Conservation (phyloP, 2,329 filamentous ascomycete genomes). For the Xylariaceae sp. region DNA sequence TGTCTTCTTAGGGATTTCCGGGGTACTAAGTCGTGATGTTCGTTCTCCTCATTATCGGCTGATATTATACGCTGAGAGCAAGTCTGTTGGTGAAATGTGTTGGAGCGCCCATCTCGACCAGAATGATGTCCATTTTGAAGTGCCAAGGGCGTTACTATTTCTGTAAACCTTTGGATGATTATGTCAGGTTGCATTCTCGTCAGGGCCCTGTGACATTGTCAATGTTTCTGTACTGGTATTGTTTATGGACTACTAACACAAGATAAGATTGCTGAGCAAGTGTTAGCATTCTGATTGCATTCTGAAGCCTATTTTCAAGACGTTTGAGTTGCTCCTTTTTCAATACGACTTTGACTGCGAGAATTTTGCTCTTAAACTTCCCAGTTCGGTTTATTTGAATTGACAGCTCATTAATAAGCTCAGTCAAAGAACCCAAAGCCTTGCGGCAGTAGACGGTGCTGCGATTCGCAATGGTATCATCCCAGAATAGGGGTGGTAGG, state of each 20-base stretch:
- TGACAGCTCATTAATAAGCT: constrained; percentile 31
- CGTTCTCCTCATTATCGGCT: no score
- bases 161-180: constrained; percentile 26
- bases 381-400: constrained; percentile 17
- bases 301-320: constrained; percentile 31
- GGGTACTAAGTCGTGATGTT: no score
- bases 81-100: no score
- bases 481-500: constrained; percentile 24
- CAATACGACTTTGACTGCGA: constrained; percentile 26
- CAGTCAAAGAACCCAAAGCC: constrained; percentile 28
- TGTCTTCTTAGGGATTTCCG: no score
- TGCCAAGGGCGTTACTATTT: not conserved
- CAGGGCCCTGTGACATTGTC: constrained; percentile 24
- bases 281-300: constrained; percentile 30
- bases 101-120: no score
- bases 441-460: constrained; percentile 34
- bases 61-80: no score
- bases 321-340: constrained; percentile 32
- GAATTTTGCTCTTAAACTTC: constrained; percentile 8
- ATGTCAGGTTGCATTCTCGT: constrained; percentile 31
- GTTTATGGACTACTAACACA: constrained; percentile 24
- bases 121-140: no score
- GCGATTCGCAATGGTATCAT: constrained; percentile 19
- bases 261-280: constrained; percentile 34
- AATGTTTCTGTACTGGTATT: not conserved